Percentiles rank a stretch among this genome's conserved stretches.
Evolutionary conservation across 164 flowering plant species (phyloP).

Genomic region (Aristolochia californica): DNA sequence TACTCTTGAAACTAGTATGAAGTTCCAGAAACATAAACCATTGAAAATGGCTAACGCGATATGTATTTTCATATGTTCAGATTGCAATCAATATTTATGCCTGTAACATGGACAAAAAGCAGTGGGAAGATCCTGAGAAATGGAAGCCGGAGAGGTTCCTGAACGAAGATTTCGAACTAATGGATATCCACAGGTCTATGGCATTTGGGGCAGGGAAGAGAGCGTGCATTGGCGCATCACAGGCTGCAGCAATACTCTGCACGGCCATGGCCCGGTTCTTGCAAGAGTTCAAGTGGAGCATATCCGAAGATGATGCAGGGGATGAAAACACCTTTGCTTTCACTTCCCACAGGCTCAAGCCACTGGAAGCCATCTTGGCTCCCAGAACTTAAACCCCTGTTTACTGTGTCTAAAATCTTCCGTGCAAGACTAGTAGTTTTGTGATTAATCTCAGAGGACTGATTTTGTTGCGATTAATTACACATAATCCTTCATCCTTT

Average conservation of each 20-base stretch:
- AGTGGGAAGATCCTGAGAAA: conserved; percentile 61
- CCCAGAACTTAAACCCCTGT: conserved; percentile 24
- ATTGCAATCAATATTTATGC: conserved; percentile 79
- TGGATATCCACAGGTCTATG: conserved; percentile 80
- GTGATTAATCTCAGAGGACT: too few relatives aligned
- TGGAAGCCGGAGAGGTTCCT: conserved; percentile 89
- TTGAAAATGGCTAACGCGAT: too few relatives aligned
- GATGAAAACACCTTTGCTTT: conserved; percentile 54
- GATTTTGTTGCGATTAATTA: too few relatives aligned
- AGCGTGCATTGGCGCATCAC: conserved; percentile 76
- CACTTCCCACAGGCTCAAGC: conserved; percentile 64
- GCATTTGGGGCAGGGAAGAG: conserved; percentile 95
- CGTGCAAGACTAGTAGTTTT: neutral
- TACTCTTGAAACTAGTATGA: too few relatives aligned
- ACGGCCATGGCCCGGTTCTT: conserved; percentile 54
- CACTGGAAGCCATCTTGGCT: conserved; percentile 53
- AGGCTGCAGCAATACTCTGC: conserved; percentile 64
- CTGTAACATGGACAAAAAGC: conserved; percentile 77
- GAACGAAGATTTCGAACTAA: conserved; percentile 31
- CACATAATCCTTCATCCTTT: too few relatives aligned
- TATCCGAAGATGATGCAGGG: conserved; percentile 60
- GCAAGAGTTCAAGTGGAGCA: conserved; percentile 75
- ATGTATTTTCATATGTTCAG: conserved; percentile 30
- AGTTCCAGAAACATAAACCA: too few relatives aligned
- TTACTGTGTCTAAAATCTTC: neutral